These are phyloP conservation scores for Colletotrichum sp. DNA, from an alignment of 2,329 filamentous ascomycete genomes.

Conservation along the genomic window DNA sequence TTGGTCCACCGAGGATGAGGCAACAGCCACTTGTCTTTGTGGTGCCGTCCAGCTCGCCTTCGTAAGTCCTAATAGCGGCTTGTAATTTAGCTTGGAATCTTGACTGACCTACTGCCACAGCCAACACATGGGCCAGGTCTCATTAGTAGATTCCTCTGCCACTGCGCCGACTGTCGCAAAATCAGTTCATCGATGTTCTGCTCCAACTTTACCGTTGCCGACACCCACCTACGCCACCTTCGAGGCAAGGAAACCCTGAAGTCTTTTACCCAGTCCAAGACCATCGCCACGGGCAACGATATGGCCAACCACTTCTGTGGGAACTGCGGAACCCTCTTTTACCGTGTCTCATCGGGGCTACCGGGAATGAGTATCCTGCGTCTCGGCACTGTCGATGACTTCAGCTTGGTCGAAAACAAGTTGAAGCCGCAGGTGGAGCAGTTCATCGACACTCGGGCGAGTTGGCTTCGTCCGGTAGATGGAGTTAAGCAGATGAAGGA, in stretches of 20 bases:
- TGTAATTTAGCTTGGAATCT: neutral
- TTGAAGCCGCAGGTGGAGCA: conserved; percentile 59
- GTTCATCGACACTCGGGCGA: conserved; percentile 56
- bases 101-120: conserved; percentile 28
- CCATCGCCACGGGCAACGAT: conserved; percentile 46
- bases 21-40: conserved; percentile 65
- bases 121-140: conserved; percentile 51
- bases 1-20: conserved; percentile 49
- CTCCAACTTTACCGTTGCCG: conserved; percentile 58
- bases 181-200: conserved; percentile 68
- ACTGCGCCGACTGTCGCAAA: conserved; percentile 68
- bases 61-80: conserved; percentile 36
- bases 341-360: conserved; percentile 49
- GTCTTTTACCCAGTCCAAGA: conserved; percentile 48
- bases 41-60: conserved; percentile 60
- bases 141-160: conserved; percentile 58
- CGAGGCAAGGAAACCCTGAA: conserved; percentile 58
- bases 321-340: conserved; percentile 66
- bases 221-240: conserved; percentile 49
- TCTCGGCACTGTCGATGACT: conserved; percentile 68
- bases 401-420: conserved; percentile 59
- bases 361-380: conserved; percentile 55
- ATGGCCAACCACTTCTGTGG: conserved; percentile 70
- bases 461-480: conserved; percentile 48
- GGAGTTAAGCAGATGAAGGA: conserved; percentile 32